Conservation (phyloP, 192 early-diverging fungal genomes). For the Linderina pennispora region DNA sequence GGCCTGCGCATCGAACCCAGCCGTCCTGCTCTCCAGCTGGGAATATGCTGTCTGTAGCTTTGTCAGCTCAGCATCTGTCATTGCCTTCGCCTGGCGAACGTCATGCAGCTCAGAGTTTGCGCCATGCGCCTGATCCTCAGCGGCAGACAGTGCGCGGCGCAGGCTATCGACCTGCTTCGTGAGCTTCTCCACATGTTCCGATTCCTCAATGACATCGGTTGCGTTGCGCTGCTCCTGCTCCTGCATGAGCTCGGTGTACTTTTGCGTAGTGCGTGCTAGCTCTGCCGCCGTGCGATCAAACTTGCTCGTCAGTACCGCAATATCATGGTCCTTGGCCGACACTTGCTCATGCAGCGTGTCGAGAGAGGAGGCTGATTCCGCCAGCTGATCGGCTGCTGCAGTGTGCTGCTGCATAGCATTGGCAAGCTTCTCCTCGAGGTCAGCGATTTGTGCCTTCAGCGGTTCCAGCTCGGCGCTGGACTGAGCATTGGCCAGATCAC, state of each 20-base stretch:
- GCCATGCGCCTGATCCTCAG: slow-evolving; percentile 8
- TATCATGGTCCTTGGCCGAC: neutral
- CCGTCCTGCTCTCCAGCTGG: slow-evolving; percentile 25
- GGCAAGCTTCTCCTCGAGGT: slow-evolving; percentile 5
- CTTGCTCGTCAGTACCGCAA: slow-evolving; percentile 6
- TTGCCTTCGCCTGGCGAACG: neutral
- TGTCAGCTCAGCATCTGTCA: slow-evolving; percentile 20
- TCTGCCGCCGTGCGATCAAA: slow-evolving; percentile 12
- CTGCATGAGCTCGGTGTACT: slow-evolving; percentile 13
- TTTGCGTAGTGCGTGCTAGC: slow-evolving; percentile 5
- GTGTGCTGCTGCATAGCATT: neutral
- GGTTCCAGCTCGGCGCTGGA: neutral
- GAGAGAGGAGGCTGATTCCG: neutral
- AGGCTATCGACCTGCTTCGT: slow-evolving; percentile 18
- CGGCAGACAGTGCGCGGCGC: slow-evolving; percentile 11
- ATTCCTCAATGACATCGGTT: slow-evolving; percentile 4
- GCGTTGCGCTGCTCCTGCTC: slow-evolving; percentile 13
- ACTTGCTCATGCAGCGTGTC: slow-evolving; percentile 3
- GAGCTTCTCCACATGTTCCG: slow-evolving; percentile 4
- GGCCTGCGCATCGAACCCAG: slow-evolving; percentile 26
- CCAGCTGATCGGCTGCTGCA: neutral
- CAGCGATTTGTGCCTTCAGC: slow-evolving; percentile 1
- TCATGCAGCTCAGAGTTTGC: slow-evolving; percentile 3
- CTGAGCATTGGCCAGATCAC: neutral
- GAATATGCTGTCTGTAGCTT: slow-evolving; percentile 16